These are phyloP conservation scores for Dictyostelium citrinum DNA, from an alignment of 78 protist genomes.

Conservation along the genomic window DNA sequence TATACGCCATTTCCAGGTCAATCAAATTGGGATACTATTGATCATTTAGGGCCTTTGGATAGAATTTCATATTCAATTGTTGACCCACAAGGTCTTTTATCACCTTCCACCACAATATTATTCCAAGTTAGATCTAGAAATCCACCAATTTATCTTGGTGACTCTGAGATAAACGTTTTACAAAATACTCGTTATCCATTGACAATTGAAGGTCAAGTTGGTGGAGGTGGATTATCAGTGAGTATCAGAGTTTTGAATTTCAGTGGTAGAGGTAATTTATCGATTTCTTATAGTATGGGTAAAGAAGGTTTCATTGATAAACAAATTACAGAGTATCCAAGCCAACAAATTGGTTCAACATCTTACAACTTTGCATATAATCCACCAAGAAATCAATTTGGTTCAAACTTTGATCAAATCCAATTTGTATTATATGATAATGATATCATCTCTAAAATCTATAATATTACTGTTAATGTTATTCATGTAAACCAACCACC, in stretches of 20 bases:
- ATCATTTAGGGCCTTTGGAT: slow-evolving; percentile 5
- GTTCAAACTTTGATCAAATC: background rate
- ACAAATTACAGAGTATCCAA: background rate
- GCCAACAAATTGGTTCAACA: background rate
- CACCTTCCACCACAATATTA: background rate
- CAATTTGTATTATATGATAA: background rate
- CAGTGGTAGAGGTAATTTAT: background rate
- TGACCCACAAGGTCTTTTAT: background rate
- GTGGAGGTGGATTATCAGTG: background rate
- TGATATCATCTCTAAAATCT: background rate
- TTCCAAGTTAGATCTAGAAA: slow-evolving; percentile 5
- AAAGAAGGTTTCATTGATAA: background rate
- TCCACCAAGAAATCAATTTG: slow-evolving; percentile 21
- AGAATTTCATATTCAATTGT: background rate
- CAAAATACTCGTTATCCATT: background rate
- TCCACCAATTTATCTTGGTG: slow-evolving; percentile 11
- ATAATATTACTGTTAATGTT: background rate
- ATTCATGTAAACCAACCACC: background rate
- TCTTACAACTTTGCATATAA: background rate
- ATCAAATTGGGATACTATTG: background rate
- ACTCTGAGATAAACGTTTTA: too few relatives aligned
- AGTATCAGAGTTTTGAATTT: background rate
- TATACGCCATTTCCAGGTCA: slow-evolving; percentile 4
- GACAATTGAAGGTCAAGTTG: background rate
- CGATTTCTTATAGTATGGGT: background rate